Conservation (phyloP, 2,329 filamentous ascomycete genomes). For the Phaeosphaeriaceae sp. region DNA sequence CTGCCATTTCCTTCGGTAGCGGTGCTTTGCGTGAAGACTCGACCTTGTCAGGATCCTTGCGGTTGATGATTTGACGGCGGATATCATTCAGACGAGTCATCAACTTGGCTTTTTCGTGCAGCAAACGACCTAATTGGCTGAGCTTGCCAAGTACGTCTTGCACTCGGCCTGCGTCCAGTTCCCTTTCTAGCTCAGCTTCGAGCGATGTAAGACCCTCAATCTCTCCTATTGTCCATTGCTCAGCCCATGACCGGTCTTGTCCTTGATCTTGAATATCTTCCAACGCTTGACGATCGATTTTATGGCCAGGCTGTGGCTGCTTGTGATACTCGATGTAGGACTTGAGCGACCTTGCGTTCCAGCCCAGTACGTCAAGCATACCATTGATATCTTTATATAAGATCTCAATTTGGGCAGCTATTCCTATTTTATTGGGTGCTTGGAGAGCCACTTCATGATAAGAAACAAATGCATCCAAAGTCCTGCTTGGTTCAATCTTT, state of each 20-base stretch:
- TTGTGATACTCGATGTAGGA: conserved; percentile 70
- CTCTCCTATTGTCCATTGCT: conserved; percentile 78
- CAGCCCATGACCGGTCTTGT: conserved; percentile 55
- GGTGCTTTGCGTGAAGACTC: conserved; percentile 73
- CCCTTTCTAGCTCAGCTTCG: conserved; percentile 66
- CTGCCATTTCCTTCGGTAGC: conserved; percentile 81
- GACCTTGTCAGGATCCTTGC: conserved; percentile 70
- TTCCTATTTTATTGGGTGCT: conserved; percentile 48
- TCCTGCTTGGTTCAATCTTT: conserved; percentile 66
- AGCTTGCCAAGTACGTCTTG: conserved; percentile 73
- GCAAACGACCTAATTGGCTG: conserved; percentile 69
- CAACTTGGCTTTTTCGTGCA: conserved; percentile 73
- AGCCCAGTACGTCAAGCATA: conserved; percentile 91
- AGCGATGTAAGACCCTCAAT: conserved; percentile 70
- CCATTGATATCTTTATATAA: conserved; percentile 82
- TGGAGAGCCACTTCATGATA: conserved; percentile 54
- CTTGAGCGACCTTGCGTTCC: conserved; percentile 75
- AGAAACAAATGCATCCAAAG: conserved; percentile 71
- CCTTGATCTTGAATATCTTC: conserved; percentile 48
- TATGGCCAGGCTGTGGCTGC: conserved; percentile 52
- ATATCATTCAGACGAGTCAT: conserved; percentile 76
- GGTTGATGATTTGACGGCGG: conserved; percentile 73
- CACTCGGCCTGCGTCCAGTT: conserved; percentile 72
- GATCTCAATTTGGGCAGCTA: conserved; percentile 56
- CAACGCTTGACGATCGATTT: conserved; percentile 70